Conservation (phyloP, 805 yeast species). For the Ascoidea tarda region DNA sequence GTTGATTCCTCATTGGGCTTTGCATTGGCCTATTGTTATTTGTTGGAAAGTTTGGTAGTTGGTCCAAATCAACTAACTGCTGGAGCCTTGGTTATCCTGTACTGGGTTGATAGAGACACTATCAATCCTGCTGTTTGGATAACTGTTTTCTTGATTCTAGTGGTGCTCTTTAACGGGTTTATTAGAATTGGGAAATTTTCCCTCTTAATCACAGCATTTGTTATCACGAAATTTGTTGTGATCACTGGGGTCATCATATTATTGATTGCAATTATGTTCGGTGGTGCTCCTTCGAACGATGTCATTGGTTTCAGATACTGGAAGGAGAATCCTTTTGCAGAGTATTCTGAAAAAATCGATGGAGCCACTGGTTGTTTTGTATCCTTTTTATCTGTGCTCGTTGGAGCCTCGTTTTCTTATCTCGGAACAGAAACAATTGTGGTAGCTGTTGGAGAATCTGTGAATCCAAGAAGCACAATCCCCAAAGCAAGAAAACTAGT, state of each 20-base stretch:
- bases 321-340: constrained; percentile 28
- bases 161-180: constrained; percentile 27
- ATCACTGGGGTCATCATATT: constrained; percentile 24
- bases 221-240: constrained; percentile 22
- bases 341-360: constrained; percentile 24
- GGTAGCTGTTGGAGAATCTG: constrained; percentile 33
- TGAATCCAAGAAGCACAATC: constrained; percentile 32
- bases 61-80: constrained; percentile 39
- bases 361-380: constrained; percentile 35
- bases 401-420: constrained; percentile 36
- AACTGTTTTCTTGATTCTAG: constrained; percentile 30
- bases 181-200: constrained; percentile 40
- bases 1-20: constrained; percentile 49
- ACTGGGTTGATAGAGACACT: constrained; percentile 27
- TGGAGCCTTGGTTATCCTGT: constrained; percentile 37
- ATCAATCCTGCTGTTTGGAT: constrained; percentile 36
- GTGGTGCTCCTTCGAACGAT: constrained; percentile 23
- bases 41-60: constrained; percentile 35
- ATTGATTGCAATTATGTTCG: constrained; percentile 26
- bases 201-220: constrained; percentile 20
- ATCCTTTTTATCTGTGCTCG: constrained; percentile 36
- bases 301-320: constrained; percentile 26
- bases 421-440: constrained; percentile 37
- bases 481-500: constrained; percentile 40
- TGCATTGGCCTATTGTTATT: constrained; percentile 46